A percentile compares a stretch with the other conserved stretches of the same genome.
These are phyloP conservation scores for Zygoascus bituminiphila DNA, from an alignment of 805 yeast species.

Conservation along the genomic window DNA sequence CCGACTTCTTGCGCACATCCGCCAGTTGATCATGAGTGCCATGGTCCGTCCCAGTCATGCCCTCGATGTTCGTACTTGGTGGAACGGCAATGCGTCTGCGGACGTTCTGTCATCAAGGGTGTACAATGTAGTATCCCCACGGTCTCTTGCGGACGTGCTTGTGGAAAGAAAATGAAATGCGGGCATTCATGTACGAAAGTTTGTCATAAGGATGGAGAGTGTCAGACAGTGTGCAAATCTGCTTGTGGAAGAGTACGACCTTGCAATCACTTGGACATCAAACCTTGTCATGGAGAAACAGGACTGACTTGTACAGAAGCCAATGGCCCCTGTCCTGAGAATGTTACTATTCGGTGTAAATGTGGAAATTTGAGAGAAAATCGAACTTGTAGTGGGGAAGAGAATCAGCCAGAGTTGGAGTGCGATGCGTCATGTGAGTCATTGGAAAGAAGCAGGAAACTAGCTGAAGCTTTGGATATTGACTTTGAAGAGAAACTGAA, in stretches of 20 bases:
- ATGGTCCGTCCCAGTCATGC: constrained; percentile 50
- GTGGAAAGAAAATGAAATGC: constrained; percentile 42
- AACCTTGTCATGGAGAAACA: constrained; percentile 54
- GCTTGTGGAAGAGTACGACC: constrained; percentile 44
- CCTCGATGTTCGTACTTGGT: constrained; percentile 68
- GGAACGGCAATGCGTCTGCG: constrained; percentile 55
- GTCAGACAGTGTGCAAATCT: constrained; percentile 50
- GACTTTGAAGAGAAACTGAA: constrained; percentile 24
- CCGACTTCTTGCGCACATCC: constrained; percentile 59
- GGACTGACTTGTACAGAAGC: constrained; percentile 13
- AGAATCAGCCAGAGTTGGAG: constrained; percentile 29
- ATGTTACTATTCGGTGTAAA: constrained; percentile 45
- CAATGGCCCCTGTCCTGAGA: constrained; percentile 38
- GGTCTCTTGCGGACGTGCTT: constrained; percentile 61
- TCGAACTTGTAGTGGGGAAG: constrained; percentile 52
- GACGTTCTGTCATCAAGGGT: constrained; percentile 45
- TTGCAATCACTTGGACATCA: constrained; percentile 64
- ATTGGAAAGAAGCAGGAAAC: constrained; percentile 48
- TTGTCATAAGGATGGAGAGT: constrained; percentile 55
- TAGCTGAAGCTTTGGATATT: constrained; percentile 54
- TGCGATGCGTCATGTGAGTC: constrained; percentile 69
- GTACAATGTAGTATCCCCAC: constrained; percentile 57
- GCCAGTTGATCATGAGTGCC: constrained; percentile 64
- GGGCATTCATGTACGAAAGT: constrained; percentile 49
- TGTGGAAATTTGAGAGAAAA: constrained; percentile 51